Conservation (phyloP, 257 asterid species). For the Leonotis leonurus region DNA sequence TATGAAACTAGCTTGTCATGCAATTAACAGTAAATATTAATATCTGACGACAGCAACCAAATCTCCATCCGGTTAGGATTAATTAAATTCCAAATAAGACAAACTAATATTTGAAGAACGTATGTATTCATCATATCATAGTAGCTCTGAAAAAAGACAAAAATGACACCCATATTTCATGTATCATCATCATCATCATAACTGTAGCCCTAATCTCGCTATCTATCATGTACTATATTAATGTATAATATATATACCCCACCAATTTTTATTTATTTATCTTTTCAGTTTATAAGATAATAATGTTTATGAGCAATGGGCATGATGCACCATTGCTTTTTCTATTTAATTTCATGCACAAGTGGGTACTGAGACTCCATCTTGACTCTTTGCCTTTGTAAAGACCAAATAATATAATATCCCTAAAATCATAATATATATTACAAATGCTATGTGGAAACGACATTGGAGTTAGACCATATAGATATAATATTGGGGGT, state of each 20-base stretch:
- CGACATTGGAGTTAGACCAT: no score
- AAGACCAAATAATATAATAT: neutral
- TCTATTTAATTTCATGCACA: no score
- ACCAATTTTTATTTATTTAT: neutral
- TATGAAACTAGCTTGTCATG: neutral
- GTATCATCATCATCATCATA: neutral
- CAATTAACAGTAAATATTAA: neutral
- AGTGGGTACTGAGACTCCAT: no score
- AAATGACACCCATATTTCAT: constrained; percentile 2
- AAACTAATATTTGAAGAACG: neutral
- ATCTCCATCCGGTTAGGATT: neutral
- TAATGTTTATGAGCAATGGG: neutral
- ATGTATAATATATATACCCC: no score
- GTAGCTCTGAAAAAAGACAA: neutral
- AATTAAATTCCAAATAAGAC: neutral
- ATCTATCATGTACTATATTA: neutral
- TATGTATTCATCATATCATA: no score
- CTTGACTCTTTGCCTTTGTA: neutral
- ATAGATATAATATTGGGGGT: no score
- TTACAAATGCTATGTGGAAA: no score
- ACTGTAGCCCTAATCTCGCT: neutral
- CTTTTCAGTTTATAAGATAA: neutral
- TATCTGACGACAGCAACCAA: neutral
- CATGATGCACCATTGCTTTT: no score
- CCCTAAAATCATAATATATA: neutral